Percentiles rank a stretch among this genome's conserved stretches.
These are phyloP conservation scores for Micractinium sp. DNA, from an alignment of 139 green algal genomes.

Conservation along the genomic window DNA sequence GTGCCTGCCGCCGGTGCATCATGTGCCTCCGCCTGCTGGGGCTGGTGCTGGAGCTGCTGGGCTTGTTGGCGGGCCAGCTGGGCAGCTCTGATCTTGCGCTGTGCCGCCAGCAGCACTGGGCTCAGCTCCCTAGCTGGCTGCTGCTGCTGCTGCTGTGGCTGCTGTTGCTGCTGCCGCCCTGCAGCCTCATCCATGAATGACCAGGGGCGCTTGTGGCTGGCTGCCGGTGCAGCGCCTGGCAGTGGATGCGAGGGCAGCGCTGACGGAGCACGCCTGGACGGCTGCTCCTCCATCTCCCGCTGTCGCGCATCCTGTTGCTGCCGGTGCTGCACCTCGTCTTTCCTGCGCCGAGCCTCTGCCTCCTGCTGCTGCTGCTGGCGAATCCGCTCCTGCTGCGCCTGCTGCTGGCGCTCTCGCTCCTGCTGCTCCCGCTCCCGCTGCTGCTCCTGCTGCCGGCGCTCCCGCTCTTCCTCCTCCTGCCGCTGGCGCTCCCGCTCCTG, in stretches of 20 bases:
- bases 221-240: background rate
- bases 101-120: constrained; percentile 6
- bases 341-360: background rate
- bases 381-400: background rate
- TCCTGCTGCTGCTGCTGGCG: background rate
- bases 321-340: background rate
- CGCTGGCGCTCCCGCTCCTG: background rate
- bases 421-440: background rate
- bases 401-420: background rate
- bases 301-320: background rate
- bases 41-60: background rate
- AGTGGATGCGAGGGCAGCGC: background rate
- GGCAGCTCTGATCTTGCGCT: constrained; percentile 1
- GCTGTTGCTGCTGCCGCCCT: background rate
- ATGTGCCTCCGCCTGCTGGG: background rate
- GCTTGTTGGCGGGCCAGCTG: background rate
- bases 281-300: background rate
- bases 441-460: background rate
- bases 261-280: background rate
- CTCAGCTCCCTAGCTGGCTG: background rate
- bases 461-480: background rate
- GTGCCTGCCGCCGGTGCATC: background rate
- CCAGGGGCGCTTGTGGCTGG: background rate
- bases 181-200: background rate
- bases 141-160: background rate